Evolutionary conservation across 495 filamentous ascomycete genomes (phyloP).

Genomic region (Oidiodendron maius): DNA sequence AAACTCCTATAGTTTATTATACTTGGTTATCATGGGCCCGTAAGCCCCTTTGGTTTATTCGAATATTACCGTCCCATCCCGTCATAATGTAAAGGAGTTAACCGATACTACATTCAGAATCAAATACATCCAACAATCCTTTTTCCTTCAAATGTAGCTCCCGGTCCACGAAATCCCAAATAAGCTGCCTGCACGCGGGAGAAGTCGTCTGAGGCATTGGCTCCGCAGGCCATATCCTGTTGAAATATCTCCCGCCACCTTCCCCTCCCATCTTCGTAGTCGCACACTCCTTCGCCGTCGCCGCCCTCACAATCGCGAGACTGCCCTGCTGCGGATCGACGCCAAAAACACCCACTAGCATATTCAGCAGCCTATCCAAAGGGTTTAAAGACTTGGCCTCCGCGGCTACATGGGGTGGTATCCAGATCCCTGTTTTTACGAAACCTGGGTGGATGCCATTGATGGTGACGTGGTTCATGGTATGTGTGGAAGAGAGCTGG

Average conservation of each 20-base stretch:
- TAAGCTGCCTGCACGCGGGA: neutral
- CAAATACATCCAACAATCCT: neutral
- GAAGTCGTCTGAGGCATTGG: conserved; percentile 9
- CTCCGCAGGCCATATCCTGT: conserved; percentile 9
- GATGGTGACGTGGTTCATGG: conserved; percentile 1
- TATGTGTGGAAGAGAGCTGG: neutral
- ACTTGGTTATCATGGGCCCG: neutral
- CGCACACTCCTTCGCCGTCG: neutral
- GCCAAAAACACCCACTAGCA: neutral
- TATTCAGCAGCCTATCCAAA: neutral
- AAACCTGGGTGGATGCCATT: conserved; percentile 12
- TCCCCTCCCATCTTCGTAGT: neutral
- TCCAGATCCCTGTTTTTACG: conserved; percentile 12
- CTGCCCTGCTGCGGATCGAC: conserved; percentile 9
- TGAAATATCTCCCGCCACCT: conserved; percentile 4
- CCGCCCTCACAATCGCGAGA: conserved; percentile 6
- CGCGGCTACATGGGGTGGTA: neutral
- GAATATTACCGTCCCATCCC: neutral
- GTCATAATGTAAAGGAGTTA: neutral
- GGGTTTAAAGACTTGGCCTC: neutral
- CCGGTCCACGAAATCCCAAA: conserved; percentile 7
- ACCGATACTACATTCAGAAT: neutral
- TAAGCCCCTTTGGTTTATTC: neutral
- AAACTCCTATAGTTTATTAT: neutral
- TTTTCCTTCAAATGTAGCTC: conserved; percentile 10